These are phyloP conservation scores for Phytophthora multivora DNA, from an alignment of 352 stramenopile genomes.

Conservation along the genomic window DNA sequence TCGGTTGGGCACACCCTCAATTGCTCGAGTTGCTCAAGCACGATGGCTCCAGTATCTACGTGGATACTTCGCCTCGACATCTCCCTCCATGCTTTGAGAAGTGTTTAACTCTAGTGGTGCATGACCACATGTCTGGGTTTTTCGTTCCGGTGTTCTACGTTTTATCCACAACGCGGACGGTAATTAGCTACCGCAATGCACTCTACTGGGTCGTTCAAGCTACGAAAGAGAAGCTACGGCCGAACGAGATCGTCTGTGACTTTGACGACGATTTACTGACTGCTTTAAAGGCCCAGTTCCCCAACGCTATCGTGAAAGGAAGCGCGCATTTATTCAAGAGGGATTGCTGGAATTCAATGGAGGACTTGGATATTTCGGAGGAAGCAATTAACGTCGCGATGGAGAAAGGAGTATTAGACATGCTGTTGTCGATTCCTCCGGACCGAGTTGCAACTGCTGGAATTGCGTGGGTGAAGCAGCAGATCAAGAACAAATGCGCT, in stretches of 20 bases:
- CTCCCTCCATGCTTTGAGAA: constrained; percentile 23
- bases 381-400: constrained; percentile 21
- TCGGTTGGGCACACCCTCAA: constrained; percentile 20
- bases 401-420: constrained; percentile 19
- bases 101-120: constrained; percentile 1
- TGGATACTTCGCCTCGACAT: constrained; percentile 12
- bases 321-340: not conserved
- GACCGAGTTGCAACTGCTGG: constrained; percentile 10
- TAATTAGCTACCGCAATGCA: not conserved
- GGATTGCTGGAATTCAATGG: constrained; percentile 12
- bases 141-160: constrained; percentile 5
- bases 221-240: not conserved
- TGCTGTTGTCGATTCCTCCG: constrained; percentile 13
- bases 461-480: constrained; percentile 21
- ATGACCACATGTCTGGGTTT: constrained; percentile 1
- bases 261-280: not conserved
- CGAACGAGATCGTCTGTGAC: constrained; percentile 1
- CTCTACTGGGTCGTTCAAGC: constrained; percentile 1
- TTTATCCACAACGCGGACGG: not conserved
- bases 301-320: not conserved
- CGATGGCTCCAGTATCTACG: constrained; percentile 18
- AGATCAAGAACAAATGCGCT: constrained; percentile 21
- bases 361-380: constrained; percentile 16
- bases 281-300: not conserved
- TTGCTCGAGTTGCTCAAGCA: constrained; percentile 16